phyloP scores from a whole-genome alignment of 2,329 filamentous ascomycete genomes.

The Botrytis cinerea region DNA sequence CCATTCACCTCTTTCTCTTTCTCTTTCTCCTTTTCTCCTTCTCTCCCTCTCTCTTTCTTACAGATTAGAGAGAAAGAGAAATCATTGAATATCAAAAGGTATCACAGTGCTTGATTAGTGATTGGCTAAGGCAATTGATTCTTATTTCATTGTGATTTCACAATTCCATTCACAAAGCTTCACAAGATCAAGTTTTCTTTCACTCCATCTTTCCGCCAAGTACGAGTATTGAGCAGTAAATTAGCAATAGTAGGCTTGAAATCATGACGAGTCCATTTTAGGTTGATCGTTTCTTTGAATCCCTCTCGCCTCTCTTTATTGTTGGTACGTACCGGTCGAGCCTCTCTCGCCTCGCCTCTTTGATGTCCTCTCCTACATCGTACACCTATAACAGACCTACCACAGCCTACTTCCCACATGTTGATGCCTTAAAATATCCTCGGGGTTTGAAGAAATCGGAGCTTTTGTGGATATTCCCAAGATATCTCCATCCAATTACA shows the following conservation, averaged over 20 bases:
- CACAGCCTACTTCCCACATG: too few relatives aligned
- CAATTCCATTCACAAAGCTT: not conserved
- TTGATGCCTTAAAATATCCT: not conserved
- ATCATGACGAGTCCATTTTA: not conserved
- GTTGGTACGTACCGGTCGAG: not conserved
- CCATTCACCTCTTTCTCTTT: not conserved
- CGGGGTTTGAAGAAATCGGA: slow-evolving; percentile 3
- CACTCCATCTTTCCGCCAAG: not conserved
- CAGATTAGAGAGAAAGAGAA: not conserved
- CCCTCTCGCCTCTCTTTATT: not conserved
- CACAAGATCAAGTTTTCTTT: not conserved
- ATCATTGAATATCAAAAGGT: too few relatives aligned
- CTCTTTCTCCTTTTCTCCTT: too few relatives aligned
- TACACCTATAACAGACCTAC: not conserved
- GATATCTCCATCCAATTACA: slow-evolving; percentile 1
- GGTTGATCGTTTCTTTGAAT: not conserved
- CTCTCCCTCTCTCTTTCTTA: not conserved
- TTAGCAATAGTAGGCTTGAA: not conserved
- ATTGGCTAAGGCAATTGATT: not conserved
- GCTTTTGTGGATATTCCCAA: not conserved
- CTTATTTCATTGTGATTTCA: not conserved
- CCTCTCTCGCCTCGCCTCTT: not conserved
- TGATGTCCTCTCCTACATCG: not conserved
- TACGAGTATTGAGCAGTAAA: not conserved
- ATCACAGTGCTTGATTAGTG: not conserved